Evolutionary conservation across 306 rosid genomes (phyloP), one percentile per base, ranked within the genome.

Genomic region (Gillenia trifoliata): DNA sequence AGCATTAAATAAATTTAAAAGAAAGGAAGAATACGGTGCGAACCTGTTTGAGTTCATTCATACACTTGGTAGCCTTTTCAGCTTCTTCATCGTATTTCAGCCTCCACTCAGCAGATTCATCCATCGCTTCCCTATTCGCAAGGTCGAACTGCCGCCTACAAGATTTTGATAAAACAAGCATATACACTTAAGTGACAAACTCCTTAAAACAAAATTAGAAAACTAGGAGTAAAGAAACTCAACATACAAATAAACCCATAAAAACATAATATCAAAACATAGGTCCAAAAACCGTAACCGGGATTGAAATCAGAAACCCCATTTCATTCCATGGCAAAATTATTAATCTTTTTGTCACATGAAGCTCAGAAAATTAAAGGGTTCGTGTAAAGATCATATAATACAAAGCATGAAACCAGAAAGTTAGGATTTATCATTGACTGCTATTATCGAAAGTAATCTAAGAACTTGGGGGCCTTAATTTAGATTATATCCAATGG

Each of bases 51-150:
- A 94, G 96, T 68, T 94, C 82, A 43, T 72, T 78, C 16, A 73
- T 40, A 70, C 99, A 94, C 47, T 79, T 81, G 17, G 73, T 74
- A 25, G 77, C 73, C 83, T 72, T 92, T 29, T 83, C 88, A 29
- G 66, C 88, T 76, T 92, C 89, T 52, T 28, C 63, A 60, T 94
- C 99, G 43, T 86, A 94, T 82, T 77, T 84, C 25, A 84, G 79
- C 85, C 98, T 92, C 97, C 98, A 91, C 77, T 89, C 98, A 11
- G 98, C 98, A 70, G 98, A 91, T 74, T 94, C 96, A 73, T 94
- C 97, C 94, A 89, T 83, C 3, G 96, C 96, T 75, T 90, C 96
- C 77, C 85, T 77, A 64, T 80, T 89, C 30, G 60, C 60, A 55
- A 55, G 60, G 60, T 55, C 60, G 15, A 55, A 93, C 77, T 90